Evolutionary conservation across 345 rosid genomes (phyloP), one percentile per base, ranked within the genome.

Genomic region (Ceriops zippeliana): DNA sequence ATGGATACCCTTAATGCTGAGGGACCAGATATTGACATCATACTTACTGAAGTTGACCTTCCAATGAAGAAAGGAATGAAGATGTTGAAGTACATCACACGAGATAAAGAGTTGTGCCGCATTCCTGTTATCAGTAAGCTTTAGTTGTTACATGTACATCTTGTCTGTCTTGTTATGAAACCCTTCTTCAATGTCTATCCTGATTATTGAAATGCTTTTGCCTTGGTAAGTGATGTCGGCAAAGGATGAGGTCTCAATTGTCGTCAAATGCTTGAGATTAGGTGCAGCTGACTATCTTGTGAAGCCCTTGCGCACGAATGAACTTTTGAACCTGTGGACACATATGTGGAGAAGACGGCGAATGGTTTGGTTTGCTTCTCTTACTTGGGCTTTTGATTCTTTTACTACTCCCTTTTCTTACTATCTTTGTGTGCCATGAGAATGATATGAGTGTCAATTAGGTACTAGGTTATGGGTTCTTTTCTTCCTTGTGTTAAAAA

Each of bases 121-220:
- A 95, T 95, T 78, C 99, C 99, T 68, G 96, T 95, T 58, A 95
- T 95, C 74, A 95, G 99, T 95, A 84, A 83, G 97, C 80, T 72
- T 78, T 32, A 62, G 38, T 53, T 74, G 19, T 24, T 3, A 37
- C 53, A 17, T 30, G 54, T 35, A 7, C 11, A 27, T 46, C 58
- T 52, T 8, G 57, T 67, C 62, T 65, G 21, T 68, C 19, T 60
- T 58, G 51, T n/a, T 4, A 8, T 28, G 52, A 19, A 34, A 35
- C n/a, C 66, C 64, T 37, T 70, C 56, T 66, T 57, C 21, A 26
- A 7, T 32, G 10, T 65, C 7, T 61, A 24, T 53, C 31, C 37
- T 47, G 13, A 56, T 32, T 58, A 59, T 56, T 56, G 60, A 28
- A 11, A 63, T 70, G 64, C 17, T 70, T 62, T 76, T 54, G 38